Base-by-base conservation (phyloP, 495 filamentous ascomycete species). In the Neurospora sublineolata region DNA sequence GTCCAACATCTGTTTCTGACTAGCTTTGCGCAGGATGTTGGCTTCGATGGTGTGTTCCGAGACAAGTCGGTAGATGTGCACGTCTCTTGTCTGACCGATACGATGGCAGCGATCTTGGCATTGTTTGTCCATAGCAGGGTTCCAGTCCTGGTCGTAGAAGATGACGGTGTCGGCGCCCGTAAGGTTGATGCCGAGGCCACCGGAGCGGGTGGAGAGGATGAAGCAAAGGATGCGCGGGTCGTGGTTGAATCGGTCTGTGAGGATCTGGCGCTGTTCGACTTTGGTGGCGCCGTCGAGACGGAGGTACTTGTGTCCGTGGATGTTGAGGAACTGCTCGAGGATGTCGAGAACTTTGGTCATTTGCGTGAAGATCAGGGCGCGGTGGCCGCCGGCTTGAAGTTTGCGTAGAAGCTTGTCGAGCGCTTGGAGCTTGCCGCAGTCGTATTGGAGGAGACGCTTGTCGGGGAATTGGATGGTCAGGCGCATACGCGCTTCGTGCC, bases 81-180 rank as follows among this genome's bases (percentile, higher is more conserved):
- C 96, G 77, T 99, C 96, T 37, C 96, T 89, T 0, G 96, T 98
- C 80, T 99, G 96, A 3, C 96, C 96, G 76, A 99, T 99, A 69
- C 96, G 94, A 80, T 99, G 96, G 74, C 92, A 94, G 74, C 96
- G 91, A 78, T 99, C 96, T 81, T 98, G 96, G 78, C 96, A 99
- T 80, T 99, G 96, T 77, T 97, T 97, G 81, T 99, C 96, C 96
- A 99, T 99, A 12, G 96, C 96, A 0, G 96, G 96, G 75, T 99
- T 99, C 96, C 96, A 99, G 81, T 99, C 96, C 58, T 97, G 88
- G 79, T 99, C 96, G 82, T 99, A 99, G 83, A 99, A 99, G 77
- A 99, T 98, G 77, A 99, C 96, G 0, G 95, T 97, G 80, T 97
- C 95, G 33, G 96, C 96, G 39, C 95, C 96, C 1, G 95, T 98